phyloP scores from a whole-genome alignment of 768 basidiomycete species.

The Termitomyces titanicus region DNA sequence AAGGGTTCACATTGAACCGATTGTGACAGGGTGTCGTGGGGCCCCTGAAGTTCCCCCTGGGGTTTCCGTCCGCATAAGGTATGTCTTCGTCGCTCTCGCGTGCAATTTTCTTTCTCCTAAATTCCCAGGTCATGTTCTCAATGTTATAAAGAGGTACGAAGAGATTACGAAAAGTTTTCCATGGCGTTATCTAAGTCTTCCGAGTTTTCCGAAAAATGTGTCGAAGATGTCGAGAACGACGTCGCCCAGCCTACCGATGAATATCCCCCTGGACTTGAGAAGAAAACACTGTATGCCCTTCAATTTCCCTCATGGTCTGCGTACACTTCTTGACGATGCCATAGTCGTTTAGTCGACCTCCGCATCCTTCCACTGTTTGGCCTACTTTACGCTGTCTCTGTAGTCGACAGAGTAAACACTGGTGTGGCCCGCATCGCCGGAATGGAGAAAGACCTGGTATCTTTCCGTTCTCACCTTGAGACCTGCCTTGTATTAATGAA shows the following conservation, averaged over 20 bases:
- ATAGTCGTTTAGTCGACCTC: conserved; percentile 26
- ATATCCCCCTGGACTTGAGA: not conserved
- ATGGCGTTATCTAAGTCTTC: not conserved
- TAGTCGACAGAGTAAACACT: conserved; percentile 31
- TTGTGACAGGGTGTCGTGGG: too few relatives aligned
- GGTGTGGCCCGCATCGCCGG: conserved; percentile 31
- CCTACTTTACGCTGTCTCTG: conserved; percentile 28
- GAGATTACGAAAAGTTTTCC: not conserved
- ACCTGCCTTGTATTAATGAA: not conserved
- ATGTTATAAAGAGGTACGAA: conserved; percentile 1
- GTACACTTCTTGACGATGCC: not conserved
- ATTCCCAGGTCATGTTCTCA: not conserved
- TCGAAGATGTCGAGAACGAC: not conserved
- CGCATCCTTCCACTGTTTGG: conserved; percentile 32
- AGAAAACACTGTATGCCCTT: not conserved
- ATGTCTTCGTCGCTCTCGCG: too few relatives aligned
- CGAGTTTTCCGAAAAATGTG: not conserved
- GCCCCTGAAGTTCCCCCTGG: too few relatives aligned
- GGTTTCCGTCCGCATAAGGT: too few relatives aligned
- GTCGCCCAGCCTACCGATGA: not conserved
- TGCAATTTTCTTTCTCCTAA: not conserved
- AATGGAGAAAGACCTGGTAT: conserved; percentile 31
- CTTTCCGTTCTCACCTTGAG: not conserved
- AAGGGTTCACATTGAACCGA: too few relatives aligned
- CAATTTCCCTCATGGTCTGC: not conserved